These are phyloP conservation scores for Creolimax fragrantissima DNA, from an alignment of 78 protist genomes.

Conservation along the genomic window DNA sequence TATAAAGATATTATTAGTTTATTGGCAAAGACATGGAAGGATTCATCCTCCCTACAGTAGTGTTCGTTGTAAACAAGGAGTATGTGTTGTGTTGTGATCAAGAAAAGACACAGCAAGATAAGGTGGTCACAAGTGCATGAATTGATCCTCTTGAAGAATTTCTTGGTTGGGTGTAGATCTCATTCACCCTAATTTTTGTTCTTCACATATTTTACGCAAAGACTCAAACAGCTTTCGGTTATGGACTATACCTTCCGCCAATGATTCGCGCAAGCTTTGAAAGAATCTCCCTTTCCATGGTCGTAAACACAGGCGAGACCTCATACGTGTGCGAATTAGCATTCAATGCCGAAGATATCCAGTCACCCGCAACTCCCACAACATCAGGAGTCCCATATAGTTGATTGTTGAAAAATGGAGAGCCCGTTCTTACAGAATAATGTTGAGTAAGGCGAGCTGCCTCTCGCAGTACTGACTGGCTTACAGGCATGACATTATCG, in stretches of 20 bases:
- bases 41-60: too few relatives aligned
- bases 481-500: not conserved
- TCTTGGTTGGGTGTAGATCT: too few relatives aligned
- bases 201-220: too few relatives aligned
- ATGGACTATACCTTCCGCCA: not conserved
- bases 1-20: too few relatives aligned
- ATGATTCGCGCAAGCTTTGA: not conserved
- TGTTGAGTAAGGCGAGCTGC: not conserved
- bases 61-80: too few relatives aligned
- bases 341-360: conserved; percentile 34
- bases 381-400: conserved; percentile 36
- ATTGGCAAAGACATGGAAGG: too few relatives aligned
- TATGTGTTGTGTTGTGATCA: too few relatives aligned
- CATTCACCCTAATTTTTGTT: too few relatives aligned
- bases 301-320: conserved; percentile 41
- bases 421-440: conserved; percentile 33
- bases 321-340: conserved; percentile 43
- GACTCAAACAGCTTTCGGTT: too few relatives aligned
- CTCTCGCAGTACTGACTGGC: not conserved
- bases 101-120: too few relatives aligned
- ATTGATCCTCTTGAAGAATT: too few relatives aligned
- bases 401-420: conserved; percentile 38
- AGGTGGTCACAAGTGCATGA: too few relatives aligned
- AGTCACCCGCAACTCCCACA: conserved; percentile 27
- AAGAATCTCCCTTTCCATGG: conserved; percentile 29